Percentiles rank a stretch among this genome's conserved stretches.
Conservation (phyloP, 2,329 filamentous ascomycete species). For the Aspergillus jensenii region DNA sequence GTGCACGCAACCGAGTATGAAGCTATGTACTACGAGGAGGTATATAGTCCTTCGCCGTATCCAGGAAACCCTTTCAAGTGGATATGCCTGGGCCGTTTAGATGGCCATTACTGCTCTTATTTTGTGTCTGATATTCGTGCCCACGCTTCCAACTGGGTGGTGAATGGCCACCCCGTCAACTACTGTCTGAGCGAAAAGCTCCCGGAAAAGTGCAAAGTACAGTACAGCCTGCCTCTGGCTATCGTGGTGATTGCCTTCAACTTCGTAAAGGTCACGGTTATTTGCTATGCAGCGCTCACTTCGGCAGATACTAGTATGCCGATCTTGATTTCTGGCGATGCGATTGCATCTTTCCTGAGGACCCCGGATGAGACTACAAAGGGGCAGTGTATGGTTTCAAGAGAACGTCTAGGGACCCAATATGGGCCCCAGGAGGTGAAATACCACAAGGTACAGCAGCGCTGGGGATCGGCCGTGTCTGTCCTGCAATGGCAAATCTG, state of each 20-base stretch:
- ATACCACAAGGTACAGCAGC: too few relatives aligned
- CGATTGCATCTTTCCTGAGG: constrained; percentile 7
- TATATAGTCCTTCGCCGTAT: too few relatives aligned
- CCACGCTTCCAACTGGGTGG: background rate
- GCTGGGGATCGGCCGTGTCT: too few relatives aligned
- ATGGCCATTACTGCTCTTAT: too few relatives aligned
- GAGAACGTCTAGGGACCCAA: background rate
- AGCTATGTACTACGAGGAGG: too few relatives aligned
- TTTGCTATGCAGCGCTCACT: background rate
- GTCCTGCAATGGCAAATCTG: too few relatives aligned
- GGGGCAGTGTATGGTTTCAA: background rate
- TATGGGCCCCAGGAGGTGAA: background rate
- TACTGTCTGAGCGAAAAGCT: constrained; percentile 16
- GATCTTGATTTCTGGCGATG: constrained; percentile 8
- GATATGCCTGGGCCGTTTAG: too few relatives aligned
- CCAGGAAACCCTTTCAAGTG: too few relatives aligned
- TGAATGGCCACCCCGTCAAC: constrained; percentile 1
- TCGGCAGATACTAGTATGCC: background rate
- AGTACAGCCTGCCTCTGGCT: constrained; percentile 15
- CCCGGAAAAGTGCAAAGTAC: constrained; percentile 17
- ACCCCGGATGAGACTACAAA: background rate
- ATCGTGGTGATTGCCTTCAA: constrained; percentile 23
- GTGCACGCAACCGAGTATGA: background rate
- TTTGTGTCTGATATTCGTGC: too few relatives aligned
- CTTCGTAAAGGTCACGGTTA: constrained; percentile 13